Percentiles rank a stretch among this genome's conserved stretches.
phyloP scores from a whole-genome alignment of 129 eudicot genomes.

The Kitagawia praeruptora region DNA sequence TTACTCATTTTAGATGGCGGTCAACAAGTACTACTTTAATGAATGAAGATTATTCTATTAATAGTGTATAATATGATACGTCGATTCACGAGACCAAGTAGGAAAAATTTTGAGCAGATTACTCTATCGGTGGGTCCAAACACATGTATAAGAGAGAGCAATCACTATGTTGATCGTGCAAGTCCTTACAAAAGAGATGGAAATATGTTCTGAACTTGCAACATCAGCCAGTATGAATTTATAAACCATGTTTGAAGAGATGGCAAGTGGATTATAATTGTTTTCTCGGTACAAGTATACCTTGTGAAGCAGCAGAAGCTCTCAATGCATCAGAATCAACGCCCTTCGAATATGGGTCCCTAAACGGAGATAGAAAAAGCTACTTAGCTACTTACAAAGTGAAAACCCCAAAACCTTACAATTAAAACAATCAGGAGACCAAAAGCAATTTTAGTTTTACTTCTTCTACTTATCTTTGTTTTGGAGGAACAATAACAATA shows the following conservation, averaged over 20 bases:
- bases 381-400: not conserved
- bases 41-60: not conserved
- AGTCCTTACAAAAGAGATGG: not conserved
- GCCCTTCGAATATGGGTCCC: conserved; percentile 78
- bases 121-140: not conserved
- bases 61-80: not conserved
- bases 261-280: not conserved
- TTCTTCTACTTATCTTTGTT: not conserved
- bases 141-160: not conserved
- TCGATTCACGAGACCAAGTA: not conserved
- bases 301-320: conserved; percentile 47
- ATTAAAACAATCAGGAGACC: not conserved
- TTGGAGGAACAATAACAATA: not conserved
- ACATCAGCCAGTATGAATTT: not conserved
- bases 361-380: conserved; percentile 10
- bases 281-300: conserved; percentile 20
- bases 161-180: not conserved
- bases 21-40: not conserved
- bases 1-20: not conserved
- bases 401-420: not conserved
- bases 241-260: not conserved
- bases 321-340: conserved; percentile 45
- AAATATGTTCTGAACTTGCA: not conserved
- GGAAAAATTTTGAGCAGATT: not conserved
- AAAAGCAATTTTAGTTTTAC: not conserved